A percentile compares a stretch with the other conserved stretches of the same genome.
Conservation (phyloP, 129 eudicot genomes). For the Arctium lappa region DNA sequence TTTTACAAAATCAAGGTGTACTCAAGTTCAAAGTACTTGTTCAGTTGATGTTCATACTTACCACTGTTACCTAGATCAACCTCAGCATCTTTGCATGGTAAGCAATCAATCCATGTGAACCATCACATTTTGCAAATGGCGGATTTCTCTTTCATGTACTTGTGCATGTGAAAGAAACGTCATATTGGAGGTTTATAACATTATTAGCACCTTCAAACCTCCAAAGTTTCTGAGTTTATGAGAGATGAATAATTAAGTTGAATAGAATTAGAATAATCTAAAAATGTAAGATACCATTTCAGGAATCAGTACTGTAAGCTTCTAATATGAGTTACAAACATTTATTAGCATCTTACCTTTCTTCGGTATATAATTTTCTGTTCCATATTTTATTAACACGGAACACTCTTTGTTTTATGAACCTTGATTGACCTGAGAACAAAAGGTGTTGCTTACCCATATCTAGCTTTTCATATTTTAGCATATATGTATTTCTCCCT, state of each 20-base stretch:
- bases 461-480: neutral
- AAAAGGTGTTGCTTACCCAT: neutral
- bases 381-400: neutral
- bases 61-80: neutral
- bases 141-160: neutral
- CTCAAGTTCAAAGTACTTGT: neutral
- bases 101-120: neutral
- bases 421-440: neutral
- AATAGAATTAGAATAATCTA: neutral
- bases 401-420: neutral
- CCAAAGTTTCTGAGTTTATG: neutral
- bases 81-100: conserved; percentile 22
- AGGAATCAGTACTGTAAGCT: conserved; percentile 7
- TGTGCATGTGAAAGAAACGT: conserved; percentile 5
- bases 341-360: conserved; percentile 6
- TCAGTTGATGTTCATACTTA: neutral
- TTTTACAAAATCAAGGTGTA: conserved; percentile 1
- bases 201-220: neutral
- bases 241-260: conserved; percentile 11
- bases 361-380: neutral
- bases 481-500: neutral
- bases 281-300: conserved; percentile 8
- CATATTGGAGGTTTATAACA: conserved; percentile 21
- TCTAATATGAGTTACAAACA: conserved; percentile 2
- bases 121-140: conserved; percentile 1